Base-by-base conservation (phyloP, 2,329 filamentous ascomycete genomes). In the Neophaeococcomyces aloes region DNA sequence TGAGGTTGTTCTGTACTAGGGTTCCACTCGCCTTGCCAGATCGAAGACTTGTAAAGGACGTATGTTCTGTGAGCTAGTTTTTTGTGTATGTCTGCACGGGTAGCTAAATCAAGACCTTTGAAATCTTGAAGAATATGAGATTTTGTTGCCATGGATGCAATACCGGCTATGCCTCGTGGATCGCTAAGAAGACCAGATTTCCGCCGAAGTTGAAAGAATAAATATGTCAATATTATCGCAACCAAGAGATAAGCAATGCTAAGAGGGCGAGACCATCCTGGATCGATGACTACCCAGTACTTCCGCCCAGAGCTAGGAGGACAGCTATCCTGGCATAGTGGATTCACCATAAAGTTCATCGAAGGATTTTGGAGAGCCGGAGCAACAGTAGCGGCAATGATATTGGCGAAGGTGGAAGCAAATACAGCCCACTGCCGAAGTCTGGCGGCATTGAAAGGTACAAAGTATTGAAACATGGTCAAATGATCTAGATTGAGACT, bases 41-140 rank as follows among this genome's bases (percentile, higher is more conserved):
- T 61, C 7, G 66, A 68, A 21, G 66, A 69, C 52, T 71, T 71
- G 54, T 71, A 67, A 8, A 72, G 52, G 27, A 69, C 66, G 46
- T 70, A 72, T 27, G 67, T 64, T 11, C 68, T 60, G 44, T 68
- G 59, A 7, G 61, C 59, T 2, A 72, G 59, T 46, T 63, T 61
- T 48, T 67, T 65, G 49, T 71, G 68, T 27, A 72, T 71, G 34
- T 63, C 60, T 4, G 61, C 51, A 15, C 65, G 54, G 4, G 61
- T 60, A 1, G 65, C 67, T 14, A 60, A 61, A 43, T 72, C 68
- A 19, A 70, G 56, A 2, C 65, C 67, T 17, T 64, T 60, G 42
- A 71, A 71, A 42, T 71, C 68, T 13, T 63, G 60, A 7, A 71
- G 55, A 56, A 71, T 71, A 39, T 71, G 68, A 29, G 65, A 69